A percentile compares a stretch with the other conserved stretches of the same genome.
Conservation (phyloP, 768 basidiomycete genomes). For the Pleurotus sapidus region DNA sequence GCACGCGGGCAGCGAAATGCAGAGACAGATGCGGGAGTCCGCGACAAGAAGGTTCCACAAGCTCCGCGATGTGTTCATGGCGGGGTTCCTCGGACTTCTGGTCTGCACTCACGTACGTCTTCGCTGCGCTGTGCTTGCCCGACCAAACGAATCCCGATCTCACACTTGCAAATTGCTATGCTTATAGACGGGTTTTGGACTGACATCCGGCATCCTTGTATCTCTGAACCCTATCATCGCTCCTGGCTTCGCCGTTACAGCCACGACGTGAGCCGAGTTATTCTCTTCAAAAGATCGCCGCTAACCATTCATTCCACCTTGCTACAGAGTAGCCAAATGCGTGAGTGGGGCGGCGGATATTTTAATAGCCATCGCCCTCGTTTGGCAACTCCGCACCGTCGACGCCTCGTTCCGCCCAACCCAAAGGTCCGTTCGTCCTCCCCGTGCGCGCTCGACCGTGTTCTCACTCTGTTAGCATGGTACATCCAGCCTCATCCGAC, state of each 20-base stretch:
- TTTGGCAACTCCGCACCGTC: conserved; percentile 12
- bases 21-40: neutral
- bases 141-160: neutral
- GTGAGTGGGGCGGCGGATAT: conserved; percentile 7
- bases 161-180: too few relatives aligned
- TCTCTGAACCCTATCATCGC: neutral
- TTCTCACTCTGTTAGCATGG: neutral
- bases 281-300: too few relatives aligned
- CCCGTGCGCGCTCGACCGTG: neutral
- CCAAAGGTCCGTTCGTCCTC: conserved; percentile 1
- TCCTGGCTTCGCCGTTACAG: conserved; percentile 4
- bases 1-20: neutral
- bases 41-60: neutral
- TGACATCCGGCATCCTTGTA: neutral
- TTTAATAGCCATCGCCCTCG: conserved; percentile 6
- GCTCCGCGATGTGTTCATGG: neutral
- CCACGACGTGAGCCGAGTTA: conserved; percentile 7
- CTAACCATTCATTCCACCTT: too few relatives aligned
- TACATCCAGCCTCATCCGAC: conserved; percentile 9
- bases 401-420: conserved; percentile 10
- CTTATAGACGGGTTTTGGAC: neutral
- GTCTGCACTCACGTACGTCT: neutral
- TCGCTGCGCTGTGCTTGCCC: neutral
- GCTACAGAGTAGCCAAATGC: conserved; percentile 2
- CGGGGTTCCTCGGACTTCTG: neutral